Base-by-base conservation (phyloP, 2,329 filamentous ascomycete species). In the Ophiocordyceps camponoti-rufipedis region DNA sequence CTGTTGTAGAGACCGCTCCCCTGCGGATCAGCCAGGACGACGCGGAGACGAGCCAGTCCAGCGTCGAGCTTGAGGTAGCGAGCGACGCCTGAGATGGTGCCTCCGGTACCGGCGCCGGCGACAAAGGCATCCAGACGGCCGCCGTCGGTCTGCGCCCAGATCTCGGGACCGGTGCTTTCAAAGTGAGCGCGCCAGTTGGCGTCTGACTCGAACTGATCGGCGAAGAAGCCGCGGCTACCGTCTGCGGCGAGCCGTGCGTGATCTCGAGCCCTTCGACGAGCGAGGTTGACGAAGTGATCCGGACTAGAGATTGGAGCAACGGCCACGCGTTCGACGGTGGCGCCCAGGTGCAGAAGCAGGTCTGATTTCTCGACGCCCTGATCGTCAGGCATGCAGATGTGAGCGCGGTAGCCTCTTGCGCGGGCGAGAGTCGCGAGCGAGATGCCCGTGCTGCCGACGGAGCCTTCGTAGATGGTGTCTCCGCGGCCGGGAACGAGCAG, bases 361-460 rank as follows among this genome's bases (percentile, higher is more conserved):
- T 89, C 81, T 5, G 83, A 85, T 63, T 98, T 98, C 62, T 98
- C 91, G 47, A 71, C 67, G 47, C 82, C 78, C 68, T 93, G 83
- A 66, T 98, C 91, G 58, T 85, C 80, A 43, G 91, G 89, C 87
- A 98, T 96, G 69, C 86, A 95, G 52, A 98, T 96, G 63, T 96
- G 85, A 31, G 87, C 87, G 52, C 81, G 75, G 66, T 96, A 96
- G 32, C 91, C 91, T 61, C 80, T 75, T 19, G 91, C 88, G 53
- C 88, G 75, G 44, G 86, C 88, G 44, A 98, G 76, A 1, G 85
- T 85, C 3, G 91, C 91, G 10, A 98, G 72, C 14, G 88, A 95
- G 54, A 98, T 96, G 19, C 91, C 91, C 0, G 91, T 98, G 58
- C 85, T 94, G 48, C 91, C 91, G 14, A 94, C 88, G 1, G 91